These are phyloP conservation scores for Pythium biforme DNA, from an alignment of 352 stramenopile genomes.

Conservation along the genomic window DNA sequence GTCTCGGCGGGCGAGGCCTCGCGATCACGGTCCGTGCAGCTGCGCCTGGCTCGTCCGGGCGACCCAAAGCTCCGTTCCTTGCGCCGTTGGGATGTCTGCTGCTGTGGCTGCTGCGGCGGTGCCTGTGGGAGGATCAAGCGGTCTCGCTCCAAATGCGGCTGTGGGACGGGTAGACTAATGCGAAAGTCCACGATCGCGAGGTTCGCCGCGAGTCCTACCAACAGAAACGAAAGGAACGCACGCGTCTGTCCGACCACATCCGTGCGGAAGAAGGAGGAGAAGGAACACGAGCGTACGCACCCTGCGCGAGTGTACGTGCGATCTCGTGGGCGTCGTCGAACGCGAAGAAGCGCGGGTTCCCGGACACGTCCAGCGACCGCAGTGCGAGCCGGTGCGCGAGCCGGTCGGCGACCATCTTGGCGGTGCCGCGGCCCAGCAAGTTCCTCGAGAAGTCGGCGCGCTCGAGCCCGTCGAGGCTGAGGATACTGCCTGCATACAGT, in stretches of 20 bases:
- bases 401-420: constrained; percentile 31
- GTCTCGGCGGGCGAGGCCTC: constrained; percentile 10
- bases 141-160: constrained; percentile 15
- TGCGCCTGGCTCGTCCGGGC: not conserved
- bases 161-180: constrained; percentile 5
- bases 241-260: no score
- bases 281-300: no score
- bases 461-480: constrained; percentile 31
- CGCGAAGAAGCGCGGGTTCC: constrained; percentile 37
- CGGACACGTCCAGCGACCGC: constrained; percentile 32
- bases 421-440: constrained; percentile 31
- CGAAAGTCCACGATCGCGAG: constrained; percentile 11
- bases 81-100: not conserved
- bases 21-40: not conserved
- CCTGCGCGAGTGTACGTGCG: constrained; percentile 15
- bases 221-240: not conserved
- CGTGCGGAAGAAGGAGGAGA: no score
- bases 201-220: constrained; percentile 7
- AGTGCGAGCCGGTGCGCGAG: constrained; percentile 32
- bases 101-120: not conserved
- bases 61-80: not conserved
- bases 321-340: constrained; percentile 34
- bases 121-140: constrained; percentile 3
- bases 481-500: constrained; percentile 23
- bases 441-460: constrained; percentile 40